Base-by-base conservation (phyloP, 805 yeast genomes). In the Torulaspora indica region DNA sequence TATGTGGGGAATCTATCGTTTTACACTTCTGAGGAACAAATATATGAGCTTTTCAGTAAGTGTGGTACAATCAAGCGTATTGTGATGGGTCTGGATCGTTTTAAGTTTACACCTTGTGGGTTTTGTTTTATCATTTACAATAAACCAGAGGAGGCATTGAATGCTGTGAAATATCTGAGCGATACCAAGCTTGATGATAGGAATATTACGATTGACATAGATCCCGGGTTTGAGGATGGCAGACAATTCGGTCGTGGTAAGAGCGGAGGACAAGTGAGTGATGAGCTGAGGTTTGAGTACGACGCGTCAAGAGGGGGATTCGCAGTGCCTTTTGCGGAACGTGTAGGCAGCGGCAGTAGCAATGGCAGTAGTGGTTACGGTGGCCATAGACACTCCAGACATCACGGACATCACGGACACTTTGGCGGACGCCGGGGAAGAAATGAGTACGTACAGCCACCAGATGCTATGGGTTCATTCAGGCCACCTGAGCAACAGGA, bases 201-300 rank as follows among this genome's bases (percentile, higher is more conserved):
- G 49, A 70, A 74, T 30, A 76, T 93, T 58, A 82, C 84, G 30
- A 86, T 91, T 39, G 98, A 93, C 67, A 72, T 95, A 55, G 98
- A 93, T 60, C 96, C 97, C 0, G 98, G 98, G 0, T 93, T 91
- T 62, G 79, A 77, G 50, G 97, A 91, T 55, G 98, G 98, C 1
- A 74, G 98, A 53, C 98, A 93, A 61, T 93, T 81, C 60, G 98
- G 98, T 15, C 76, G 98, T 57, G 98, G 98, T 36, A 74, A 77
- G 12, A 81, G 78, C 49, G 98, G 98, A 45, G 98, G 97, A 2
- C 98, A 93, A 63, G 89, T 82, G 1, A 70, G 83, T 40, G 90
- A 84, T 58, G 95, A 87, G 46, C 49, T 52, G 50, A 66, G 76
- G 57, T 73, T 72, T 42, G 76, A 73, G 52, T 69, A 75, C 53